A percentile compares a stretch with the other conserved stretches of the same genome.
These are phyloP conservation scores for Termitomyces sp. DNA, from an alignment of 768 basidiomycete species.

Conservation along the genomic window DNA sequence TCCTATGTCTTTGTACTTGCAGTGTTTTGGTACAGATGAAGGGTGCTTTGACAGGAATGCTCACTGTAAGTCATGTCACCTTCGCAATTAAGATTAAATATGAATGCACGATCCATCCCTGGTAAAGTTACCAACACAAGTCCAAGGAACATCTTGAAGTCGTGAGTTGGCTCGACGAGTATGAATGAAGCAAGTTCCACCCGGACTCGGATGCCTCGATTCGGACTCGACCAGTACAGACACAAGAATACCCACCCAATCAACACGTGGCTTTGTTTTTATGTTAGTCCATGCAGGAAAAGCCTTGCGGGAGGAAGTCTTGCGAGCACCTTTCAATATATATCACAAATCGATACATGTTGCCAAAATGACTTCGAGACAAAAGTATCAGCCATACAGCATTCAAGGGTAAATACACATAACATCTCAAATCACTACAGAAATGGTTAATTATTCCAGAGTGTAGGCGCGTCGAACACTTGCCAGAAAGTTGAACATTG, in stretches of 20 bases:
- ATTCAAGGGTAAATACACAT: neutral
- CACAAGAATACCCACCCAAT: neutral
- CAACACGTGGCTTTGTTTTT: slow-evolving; percentile 1
- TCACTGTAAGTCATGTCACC: neutral
- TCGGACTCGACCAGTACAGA: neutral
- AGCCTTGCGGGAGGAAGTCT: neutral
- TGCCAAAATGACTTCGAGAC: neutral
- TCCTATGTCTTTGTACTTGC: neutral
- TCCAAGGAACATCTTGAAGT: neutral
- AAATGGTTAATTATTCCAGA: neutral
- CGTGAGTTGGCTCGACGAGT: neutral
- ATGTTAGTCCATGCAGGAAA: neutral
- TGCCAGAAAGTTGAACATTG: neutral
- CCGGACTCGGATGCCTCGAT: neutral
- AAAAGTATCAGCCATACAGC: neutral
- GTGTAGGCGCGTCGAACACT: neutral
- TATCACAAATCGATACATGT: neutral
- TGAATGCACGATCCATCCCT: slow-evolving; percentile 1
- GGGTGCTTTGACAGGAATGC: neutral
- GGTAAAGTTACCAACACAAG: neutral
- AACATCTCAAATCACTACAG: neutral
- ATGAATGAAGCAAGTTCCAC: neutral
- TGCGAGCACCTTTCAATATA: neutral
- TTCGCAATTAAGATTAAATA: neutral
- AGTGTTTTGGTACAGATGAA: neutral